These are phyloP conservation scores for Petunia hybrid DNA, from an alignment of 305 asterid genomes.

Conservation along the genomic window DNA sequence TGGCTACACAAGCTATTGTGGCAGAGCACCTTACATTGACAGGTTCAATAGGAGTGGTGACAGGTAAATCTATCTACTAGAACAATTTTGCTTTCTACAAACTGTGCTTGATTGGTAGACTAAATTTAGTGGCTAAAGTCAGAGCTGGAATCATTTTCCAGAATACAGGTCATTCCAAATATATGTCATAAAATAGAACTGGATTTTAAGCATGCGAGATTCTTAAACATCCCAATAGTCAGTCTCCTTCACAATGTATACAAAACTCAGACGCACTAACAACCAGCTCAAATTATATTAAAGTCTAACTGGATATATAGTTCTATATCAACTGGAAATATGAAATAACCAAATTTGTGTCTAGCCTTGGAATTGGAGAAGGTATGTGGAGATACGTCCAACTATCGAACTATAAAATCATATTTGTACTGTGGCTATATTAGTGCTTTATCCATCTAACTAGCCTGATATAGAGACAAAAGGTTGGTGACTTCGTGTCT, in stretches of 20 bases:
- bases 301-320: background rate
- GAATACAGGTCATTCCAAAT: background rate
- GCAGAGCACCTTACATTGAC: constrained; percentile 89
- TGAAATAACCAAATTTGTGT: background rate
- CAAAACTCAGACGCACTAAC: background rate
- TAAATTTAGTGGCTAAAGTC: background rate
- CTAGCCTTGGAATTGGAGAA: background rate
- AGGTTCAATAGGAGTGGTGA: constrained; percentile 95
- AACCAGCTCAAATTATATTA: background rate
- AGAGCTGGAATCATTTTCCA: background rate
- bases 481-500: too few relatives aligned
- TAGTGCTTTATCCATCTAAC: constrained; percentile 2
- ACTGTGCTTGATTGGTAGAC: background rate
- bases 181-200: background rate
- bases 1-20: constrained; percentile 83
- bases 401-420: background rate
- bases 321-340: background rate
- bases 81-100: constrained; percentile 20
- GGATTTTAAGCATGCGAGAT: background rate
- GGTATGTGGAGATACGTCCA: background rate
- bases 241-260: background rate
- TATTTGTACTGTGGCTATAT: background rate
- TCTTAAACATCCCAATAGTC: background rate
- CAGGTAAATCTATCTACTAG: constrained; percentile 54
- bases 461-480: background rate